Evolutionary conservation across 306 rosid genomes (phyloP), one percentile per base, ranked within the genome.

Genomic region (Abrus pulchellus): DNA sequence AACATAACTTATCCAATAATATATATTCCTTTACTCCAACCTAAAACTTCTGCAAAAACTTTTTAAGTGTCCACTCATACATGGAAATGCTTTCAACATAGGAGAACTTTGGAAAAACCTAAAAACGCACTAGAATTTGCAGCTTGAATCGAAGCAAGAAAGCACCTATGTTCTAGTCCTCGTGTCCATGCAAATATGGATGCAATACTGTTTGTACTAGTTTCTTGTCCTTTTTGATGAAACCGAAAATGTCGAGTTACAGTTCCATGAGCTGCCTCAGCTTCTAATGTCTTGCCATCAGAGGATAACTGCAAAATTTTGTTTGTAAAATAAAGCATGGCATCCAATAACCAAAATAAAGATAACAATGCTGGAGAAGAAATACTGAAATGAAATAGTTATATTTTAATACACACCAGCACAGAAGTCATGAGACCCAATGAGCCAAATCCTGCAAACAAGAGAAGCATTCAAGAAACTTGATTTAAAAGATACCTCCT

Each of bases 241-340:
- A 96, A 67, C 77, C 98, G 92, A 81, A 88, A 96, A 89, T 96
- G 99, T 41, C 98, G 87, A 40, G 97, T 93, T 48, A 96, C 99
- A 79, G 99, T 96, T 86, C 99, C 99, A 87, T 96, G 99, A 81
- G 99, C 98, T 47, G 99, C 99, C 90, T 96, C 98, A 27, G 98
- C 94, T 87, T 96, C 98, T 80, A 96, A 53, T 48, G 99, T 96
- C 89, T 92, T 96, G 81, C 99, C 98, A 63, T 96, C 98, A 61
- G 99, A 92, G 32, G 99, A 90, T 81, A 96, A 83, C 99, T 93
- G 90, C 90, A 83, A 87, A 41, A 80, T 41, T 70, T 54, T 75
- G 67, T 76, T 79, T 30, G 43, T 33, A 63, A 54, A 80, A 59
- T 48, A 29, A 50, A 20, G 65, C 9, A 69, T 64, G 65, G 67